Base-by-base conservation (phyloP, 139 green algal genomes). In the Tetraselmis striata region DNA sequence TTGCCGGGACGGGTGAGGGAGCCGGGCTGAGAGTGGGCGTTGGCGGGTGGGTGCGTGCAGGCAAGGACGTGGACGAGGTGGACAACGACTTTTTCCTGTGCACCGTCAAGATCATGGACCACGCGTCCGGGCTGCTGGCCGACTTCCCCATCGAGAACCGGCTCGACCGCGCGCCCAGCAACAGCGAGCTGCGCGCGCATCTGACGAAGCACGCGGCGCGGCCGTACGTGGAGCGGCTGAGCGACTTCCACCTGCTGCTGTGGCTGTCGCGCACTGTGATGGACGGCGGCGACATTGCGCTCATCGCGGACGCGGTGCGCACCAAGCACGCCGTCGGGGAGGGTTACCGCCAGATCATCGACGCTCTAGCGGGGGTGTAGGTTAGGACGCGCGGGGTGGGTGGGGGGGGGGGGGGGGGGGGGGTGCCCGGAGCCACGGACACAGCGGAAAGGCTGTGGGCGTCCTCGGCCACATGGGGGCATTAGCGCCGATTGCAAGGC, bases 81-180 rank as follows among this genome's bases (percentile, higher is more conserved):
- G 97, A 99, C 87, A 98, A 97, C 85, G 96, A 99, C 89, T 98
- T 94, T 81, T 99, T 99, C 83, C 88, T 99, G 76, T 89, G 95
- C 74, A 90, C 96, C 0, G 89, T 98, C 30, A 90, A 91, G 30
- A 98, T 99, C 82, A 86, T 91, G 29, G 92, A 98, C 83, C 96
- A 99, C 80, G 89, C 95, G 78, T 94, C 95, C 0, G 85, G 87
- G 0, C 81, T 98, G 26, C 80, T 82, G 0, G 90, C 86, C 22
- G 77, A 26, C 29, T 99, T 99, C 88, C 90, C 96, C 5, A 89
- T 99, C 2, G 97, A 99, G 79, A 99, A 99, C 89, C 83, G 97
- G 27, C 89, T 99, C 18, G 45, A 67, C 45, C 45, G 45, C 5
- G 25, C 23, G 1, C 59, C 23, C 25, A 29, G 85, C 1, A 59